These are phyloP conservation scores for Crinitomyces ghanaensis DNA, from an alignment of 805 yeast species.

Conservation along the genomic window DNA sequence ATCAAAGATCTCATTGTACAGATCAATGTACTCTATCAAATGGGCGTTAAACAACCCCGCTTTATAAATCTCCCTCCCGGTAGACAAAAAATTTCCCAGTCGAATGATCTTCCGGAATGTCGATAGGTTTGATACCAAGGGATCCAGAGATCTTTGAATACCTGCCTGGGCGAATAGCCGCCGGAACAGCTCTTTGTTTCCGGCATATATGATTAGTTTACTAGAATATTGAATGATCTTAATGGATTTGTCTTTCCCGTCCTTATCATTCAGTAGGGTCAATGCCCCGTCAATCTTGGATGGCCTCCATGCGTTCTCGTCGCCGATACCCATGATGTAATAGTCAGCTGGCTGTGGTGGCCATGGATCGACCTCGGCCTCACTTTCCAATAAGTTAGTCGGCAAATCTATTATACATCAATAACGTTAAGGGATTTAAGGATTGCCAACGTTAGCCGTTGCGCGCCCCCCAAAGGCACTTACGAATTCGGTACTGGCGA, in stretches of 20 bases:
- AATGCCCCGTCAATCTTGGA: constrained; percentile 7
- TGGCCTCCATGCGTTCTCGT: no score
- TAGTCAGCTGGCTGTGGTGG: no score
- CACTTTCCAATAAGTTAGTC: no score
- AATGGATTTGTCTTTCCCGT: constrained; percentile 22
- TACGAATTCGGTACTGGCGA: no score
- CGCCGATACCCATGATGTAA: no score
- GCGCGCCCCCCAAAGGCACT: no score
- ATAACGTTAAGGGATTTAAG: no score
- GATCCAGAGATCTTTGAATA: constrained; percentile 9
- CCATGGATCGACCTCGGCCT: no score
- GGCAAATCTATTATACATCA: no score
- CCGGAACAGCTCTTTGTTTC: constrained; percentile 3
- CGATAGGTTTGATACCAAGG: constrained; percentile 18
- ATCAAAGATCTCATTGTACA: constrained; percentile 21
- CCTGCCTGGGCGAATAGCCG: constrained; percentile 3
- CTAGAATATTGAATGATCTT: constrained; percentile 22
- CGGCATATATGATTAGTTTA: constrained; percentile 15
- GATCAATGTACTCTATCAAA: constrained; percentile 15
- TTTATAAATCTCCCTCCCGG: constrained; percentile 7
- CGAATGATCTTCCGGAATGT: constrained; percentile 23
- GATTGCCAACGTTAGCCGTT: not conserved
- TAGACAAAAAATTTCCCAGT: constrained; percentile 21
- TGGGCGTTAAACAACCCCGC: constrained; percentile 4
- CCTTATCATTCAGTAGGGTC: constrained; percentile 15